Evolutionary conservation across 1,284 basidiomycete genomes (phyloP).

Genomic region (Ustilago curta): DNA sequence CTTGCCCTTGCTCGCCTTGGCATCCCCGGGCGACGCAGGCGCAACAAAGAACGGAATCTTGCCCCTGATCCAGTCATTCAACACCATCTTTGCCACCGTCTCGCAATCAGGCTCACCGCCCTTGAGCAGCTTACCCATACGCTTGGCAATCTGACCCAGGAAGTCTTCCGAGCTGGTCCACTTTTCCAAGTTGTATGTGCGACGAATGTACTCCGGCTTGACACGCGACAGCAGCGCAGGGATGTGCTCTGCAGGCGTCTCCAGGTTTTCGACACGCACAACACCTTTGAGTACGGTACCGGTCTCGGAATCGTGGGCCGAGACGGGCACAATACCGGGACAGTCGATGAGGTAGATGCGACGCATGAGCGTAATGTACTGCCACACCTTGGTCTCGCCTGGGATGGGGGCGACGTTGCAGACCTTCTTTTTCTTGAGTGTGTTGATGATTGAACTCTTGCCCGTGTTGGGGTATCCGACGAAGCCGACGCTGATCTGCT

Average conservation of each 20-base stretch:
- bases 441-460: conserved; percentile 97
- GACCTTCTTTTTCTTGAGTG: conserved; percentile 97
- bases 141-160: conserved; percentile 85
- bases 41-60: conserved; percentile 89
- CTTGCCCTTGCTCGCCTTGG: conserved; percentile 46
- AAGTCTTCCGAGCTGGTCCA: conserved; percentile 78
- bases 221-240: conserved; percentile 87
- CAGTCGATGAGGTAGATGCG: conserved; percentile 99
- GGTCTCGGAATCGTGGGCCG: conserved; percentile 88
- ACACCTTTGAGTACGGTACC: conserved; percentile 96
- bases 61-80: conserved; percentile 98
- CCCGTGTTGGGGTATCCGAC: conserved; percentile 99
- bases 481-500: conserved; percentile 98
- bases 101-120: conserved; percentile 95
- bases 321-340: conserved; percentile 96
- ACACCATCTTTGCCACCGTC: conserved; percentile 90
- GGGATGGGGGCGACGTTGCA: conserved; percentile 97
- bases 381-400: conserved; percentile 99
- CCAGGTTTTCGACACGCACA: conserved; percentile 93
- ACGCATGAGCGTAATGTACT: conserved; percentile 96
- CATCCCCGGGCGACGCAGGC: conserved; percentile 71
- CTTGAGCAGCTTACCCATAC: conserved; percentile 90
- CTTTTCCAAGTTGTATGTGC: conserved; percentile 78
- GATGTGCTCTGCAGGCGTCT: conserved; percentile 93
- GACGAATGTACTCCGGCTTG: conserved; percentile 89